Base-by-base conservation (phyloP, 108 stramenopile genomes). In the Conticribra weissflogii region DNA sequence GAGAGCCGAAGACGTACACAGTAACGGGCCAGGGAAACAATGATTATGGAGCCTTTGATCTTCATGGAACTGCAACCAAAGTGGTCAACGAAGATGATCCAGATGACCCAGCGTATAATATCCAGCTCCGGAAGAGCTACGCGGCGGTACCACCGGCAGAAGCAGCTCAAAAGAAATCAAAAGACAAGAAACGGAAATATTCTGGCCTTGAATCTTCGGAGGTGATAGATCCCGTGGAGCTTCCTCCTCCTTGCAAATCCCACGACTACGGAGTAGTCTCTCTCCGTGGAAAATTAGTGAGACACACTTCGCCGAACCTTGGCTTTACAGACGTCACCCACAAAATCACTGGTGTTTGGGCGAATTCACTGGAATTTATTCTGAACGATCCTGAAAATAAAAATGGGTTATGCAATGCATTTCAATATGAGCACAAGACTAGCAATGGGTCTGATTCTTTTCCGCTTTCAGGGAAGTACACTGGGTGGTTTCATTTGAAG, bases 401-500 rank as follows among this genome's bases (percentile, higher is more conserved):
- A 17, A 54, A 59, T 15, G 89, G 86, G 3, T 46, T 87, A 28
- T 90, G 84, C 65, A 88, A 88, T 55, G 71, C 74, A 54, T 95
- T 95, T 61, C 89, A 95, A 48, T 95, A 91, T 63, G 91, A 95
- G 64, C 91, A 95, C 75, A 88, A 87, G 53, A 81, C 79, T 41
- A 81, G 82, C 1, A 70, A 62, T 18, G 78, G 82, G 17, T 71
- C 59, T 14, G 76, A 62, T 17, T 64, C 68, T 23, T 92, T 88
- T 49, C 91, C 94, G 12, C 71, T 95, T 14, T 91, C 89, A 5
- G 91, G 91, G 3, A 68, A 83, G 32, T 92, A 90, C 76, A 85
- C 81, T 71, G 94, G 94, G 1, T 92, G 85, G 83, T 95, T 95
- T 69, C 76, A 92, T 63, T 54, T 90, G 24, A 80, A 73, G 15